Evolutionary conservation across 192 early-diverging fungal species (phyloP), one percentile per base, ranked within the genome.

Genomic region (Coemansia sp.): DNA sequence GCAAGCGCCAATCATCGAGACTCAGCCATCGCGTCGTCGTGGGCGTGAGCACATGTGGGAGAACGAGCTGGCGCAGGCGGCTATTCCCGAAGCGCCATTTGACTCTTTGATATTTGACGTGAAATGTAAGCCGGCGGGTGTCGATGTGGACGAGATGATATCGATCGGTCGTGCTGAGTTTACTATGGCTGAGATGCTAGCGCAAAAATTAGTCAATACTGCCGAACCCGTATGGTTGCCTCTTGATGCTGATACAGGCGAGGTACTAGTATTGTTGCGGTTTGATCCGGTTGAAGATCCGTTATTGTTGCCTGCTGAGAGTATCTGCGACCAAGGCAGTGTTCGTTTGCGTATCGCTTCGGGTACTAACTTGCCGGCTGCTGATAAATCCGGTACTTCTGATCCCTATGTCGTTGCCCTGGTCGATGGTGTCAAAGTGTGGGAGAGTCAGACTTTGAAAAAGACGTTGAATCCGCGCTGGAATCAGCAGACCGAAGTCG

Each of bases 381-480:
- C 87, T 8, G 93, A 94, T 78, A 87, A 89, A 31, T 85, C 87
- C 10, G 93, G 93, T 20, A 82, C 86, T 0, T 90, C 88, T 52
- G 92, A 94, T 65, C 93, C 93, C 6, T 94, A 88, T 61, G 75
- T 92, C 2, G 85, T 89, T 43, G 88, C 92, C 67, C 68, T 74
- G 60, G 31, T 91, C 6, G 89, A 91, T 47, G 91, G 85, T 31
- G 85, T 88, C 66, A 87, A 89, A 53, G 85, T 92, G 53, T 77
- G 86, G 84, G 90, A 91, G 71, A 90, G 92, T 27, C 85, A 90
- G 57, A 83, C 83, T 10, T 27, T 89, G 43, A 93, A 93, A 74
- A 93, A 94, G 87, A 90, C 85, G 13, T 66, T 91, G 62, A 89
- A 90, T 46, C 93, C 93, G 29, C 81, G 84, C 16, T 94, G 87